Evolutionary conservation across 2,329 filamentous ascomycete genomes (phyloP).

Genomic region (Fusarium tuaranense): DNA sequence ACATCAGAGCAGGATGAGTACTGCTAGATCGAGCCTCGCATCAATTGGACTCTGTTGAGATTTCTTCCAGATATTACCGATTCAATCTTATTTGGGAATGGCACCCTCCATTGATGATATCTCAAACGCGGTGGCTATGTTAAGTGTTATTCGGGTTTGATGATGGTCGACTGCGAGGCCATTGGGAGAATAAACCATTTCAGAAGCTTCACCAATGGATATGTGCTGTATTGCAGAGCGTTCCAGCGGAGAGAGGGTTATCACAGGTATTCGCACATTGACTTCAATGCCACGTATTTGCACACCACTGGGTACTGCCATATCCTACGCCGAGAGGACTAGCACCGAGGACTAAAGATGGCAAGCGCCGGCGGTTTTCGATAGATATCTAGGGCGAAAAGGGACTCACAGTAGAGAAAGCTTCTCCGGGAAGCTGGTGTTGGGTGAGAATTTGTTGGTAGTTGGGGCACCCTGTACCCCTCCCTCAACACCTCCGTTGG

Average conservation of each 20-base stretch:
- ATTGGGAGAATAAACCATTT: constrained; percentile 15
- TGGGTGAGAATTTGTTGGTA: constrained; percentile 14
- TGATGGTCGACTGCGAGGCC: not conserved
- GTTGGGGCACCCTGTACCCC: constrained; percentile 1
- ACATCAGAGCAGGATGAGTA: constrained; percentile 17
- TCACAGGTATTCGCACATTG: constrained; percentile 5
- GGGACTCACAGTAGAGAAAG: not conserved
- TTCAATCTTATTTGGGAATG: constrained; percentile 14
- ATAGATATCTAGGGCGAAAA: constrained; percentile 11
- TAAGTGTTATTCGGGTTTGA: constrained; percentile 9
- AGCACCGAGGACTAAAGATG: constrained; percentile 10
- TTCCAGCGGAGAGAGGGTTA: constrained; percentile 1
- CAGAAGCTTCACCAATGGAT: constrained; percentile 16
- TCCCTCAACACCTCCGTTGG: constrained; percentile 19
- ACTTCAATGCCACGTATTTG: constrained; percentile 11
- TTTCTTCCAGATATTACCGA: constrained; percentile 9
- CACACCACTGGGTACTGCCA: constrained; percentile 13
- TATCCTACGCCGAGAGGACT: constrained; percentile 12
- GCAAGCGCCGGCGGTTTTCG: constrained; percentile 18
- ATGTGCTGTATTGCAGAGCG: constrained; percentile 5
- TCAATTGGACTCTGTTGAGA: constrained; percentile 6
- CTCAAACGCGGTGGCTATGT: constrained; percentile 1
- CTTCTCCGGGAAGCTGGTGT: not conserved
- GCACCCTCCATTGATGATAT: constrained; percentile 12
- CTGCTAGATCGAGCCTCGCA: constrained; percentile 14